Conservation (phyloP, 768 basidiomycete genomes). For the Suillus variegatus region DNA sequence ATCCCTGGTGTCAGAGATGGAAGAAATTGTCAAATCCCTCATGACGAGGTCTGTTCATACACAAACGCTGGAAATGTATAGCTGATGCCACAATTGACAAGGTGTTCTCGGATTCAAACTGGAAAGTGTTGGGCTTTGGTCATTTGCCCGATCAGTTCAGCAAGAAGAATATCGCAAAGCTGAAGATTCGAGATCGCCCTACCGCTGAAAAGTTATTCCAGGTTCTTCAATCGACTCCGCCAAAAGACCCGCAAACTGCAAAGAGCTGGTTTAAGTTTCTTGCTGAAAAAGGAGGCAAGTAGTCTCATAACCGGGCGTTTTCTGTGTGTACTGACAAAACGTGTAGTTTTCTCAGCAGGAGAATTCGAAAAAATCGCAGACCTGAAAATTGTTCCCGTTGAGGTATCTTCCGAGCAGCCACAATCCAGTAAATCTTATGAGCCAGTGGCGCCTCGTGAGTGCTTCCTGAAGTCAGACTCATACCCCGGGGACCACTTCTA, state of each 20-base stretch:
- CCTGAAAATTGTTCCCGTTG: constrained; percentile 63
- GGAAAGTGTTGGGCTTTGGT: constrained; percentile 69
- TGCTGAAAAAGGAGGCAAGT: constrained; percentile 53
- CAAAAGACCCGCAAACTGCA: constrained; percentile 50
- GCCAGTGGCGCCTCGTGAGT: constrained; percentile 53
- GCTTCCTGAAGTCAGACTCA: constrained; percentile 53
- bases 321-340: constrained; percentile 3
- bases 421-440: background rate
- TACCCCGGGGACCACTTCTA: constrained; percentile 35
- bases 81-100: constrained; percentile 25
- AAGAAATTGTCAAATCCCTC: background rate
- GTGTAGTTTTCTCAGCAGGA: constrained; percentile 51
- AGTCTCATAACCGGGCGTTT: background rate
- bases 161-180: constrained; percentile 49
- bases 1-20: constrained; percentile 55
- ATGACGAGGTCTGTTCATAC: background rate
- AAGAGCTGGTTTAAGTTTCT: constrained; percentile 63
- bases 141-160: constrained; percentile 51
- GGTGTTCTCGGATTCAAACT: constrained; percentile 68
- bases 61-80: too few species aligned
- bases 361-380: constrained; percentile 57
- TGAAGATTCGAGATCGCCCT: constrained; percentile 69
- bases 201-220: constrained; percentile 54
- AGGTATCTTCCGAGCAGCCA: background rate
- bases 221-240: constrained; percentile 55